Base-by-base conservation (phyloP, 352 stramenopile genomes). In the Peronospora tabacina region DNA sequence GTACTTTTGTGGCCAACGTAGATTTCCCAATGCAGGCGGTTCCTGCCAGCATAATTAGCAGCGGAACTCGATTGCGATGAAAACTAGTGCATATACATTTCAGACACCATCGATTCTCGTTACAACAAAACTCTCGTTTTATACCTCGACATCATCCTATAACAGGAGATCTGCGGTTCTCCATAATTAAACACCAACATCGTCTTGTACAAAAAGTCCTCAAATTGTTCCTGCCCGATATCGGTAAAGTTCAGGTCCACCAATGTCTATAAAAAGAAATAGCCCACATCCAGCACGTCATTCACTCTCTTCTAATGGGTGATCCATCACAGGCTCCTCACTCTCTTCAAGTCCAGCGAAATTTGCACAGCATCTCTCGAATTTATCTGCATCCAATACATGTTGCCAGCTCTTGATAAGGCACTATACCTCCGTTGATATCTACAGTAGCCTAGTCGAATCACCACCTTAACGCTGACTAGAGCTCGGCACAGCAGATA, bases 161-260 rank as follows among this genome's bases (percentile, higher is more conserved):
- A 90, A 63, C 82, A 78, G 22, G 78, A 75, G 40, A 94, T 88
- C 55, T 94, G 79, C 11, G 73, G 50, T 44, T 94, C 78, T 7
- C 80, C 78, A 56, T 94, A 94, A n/a, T 80, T 80, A 37, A 91
- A 94, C 8, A 90, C 80, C 35, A 87, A 67, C 78, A 94, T 89
- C 7, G 82, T 94, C 63, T 94, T 94, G 69, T 94, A 94, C 48
- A 94, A 52, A 58, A 94, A 94, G 46, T 94, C 82, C 50, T 94
- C 82, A 49, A 94, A 94, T 71, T 91, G 80, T 45, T 94, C 82
- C 76, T 93, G 82, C 16, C 85, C 65, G 38, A 94, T 94, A 51
- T 94, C 80, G 9, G 74, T 89, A 33, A 94, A 60, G 15, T 82
- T 84, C 19, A 94, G 60, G 42, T 94, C 82, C 45, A 94, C 82